These are phyloP conservation scores for Pholiota microspora DNA, from an alignment of 768 basidiomycete species.

Conservation along the genomic window DNA sequence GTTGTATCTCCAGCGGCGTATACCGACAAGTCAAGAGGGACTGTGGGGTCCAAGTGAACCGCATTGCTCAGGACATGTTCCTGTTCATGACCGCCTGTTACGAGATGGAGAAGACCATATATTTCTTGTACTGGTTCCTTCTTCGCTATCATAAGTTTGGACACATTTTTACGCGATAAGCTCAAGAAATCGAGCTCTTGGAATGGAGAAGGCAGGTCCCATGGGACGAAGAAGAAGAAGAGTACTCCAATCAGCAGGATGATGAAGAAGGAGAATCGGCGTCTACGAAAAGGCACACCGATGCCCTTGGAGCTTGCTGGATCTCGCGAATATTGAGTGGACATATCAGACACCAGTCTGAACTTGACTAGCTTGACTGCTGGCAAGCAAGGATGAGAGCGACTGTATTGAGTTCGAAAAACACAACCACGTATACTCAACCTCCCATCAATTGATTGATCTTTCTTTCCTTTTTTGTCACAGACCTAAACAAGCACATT, in stretches of 20 bases:
- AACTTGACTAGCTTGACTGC: neutral
- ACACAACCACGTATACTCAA: neutral
- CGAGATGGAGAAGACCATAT: constrained; percentile 68
- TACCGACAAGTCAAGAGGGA: constrained; percentile 47
- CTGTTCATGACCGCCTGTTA: constrained; percentile 45
- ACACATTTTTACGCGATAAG: constrained; percentile 39
- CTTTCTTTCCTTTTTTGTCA: neutral
- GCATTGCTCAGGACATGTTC: constrained; percentile 38
- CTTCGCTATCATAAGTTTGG: constrained; percentile 33
- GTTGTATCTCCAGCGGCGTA: constrained; percentile 50
- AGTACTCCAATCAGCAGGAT: constrained; percentile 30
- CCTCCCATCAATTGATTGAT: neutral
- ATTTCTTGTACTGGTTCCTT: constrained; percentile 51
- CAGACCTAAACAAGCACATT: too few species aligned
- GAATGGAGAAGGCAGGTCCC: constrained; percentile 37
- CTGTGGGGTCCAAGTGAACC: constrained; percentile 42
- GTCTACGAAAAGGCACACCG: constrained; percentile 33
- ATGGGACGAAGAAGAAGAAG: constrained; percentile 42
- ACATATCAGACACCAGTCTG: constrained; percentile 9
- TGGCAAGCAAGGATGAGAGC: neutral
- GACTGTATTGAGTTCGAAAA: neutral
- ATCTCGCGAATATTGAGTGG: constrained; percentile 12
- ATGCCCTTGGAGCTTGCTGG: constrained; percentile 11
- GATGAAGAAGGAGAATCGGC: constrained; percentile 43
- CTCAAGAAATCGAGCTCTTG: constrained; percentile 30